phyloP scores from a whole-genome alignment of 208 protist genomes.

The Trypanosoma caninum region DNA sequence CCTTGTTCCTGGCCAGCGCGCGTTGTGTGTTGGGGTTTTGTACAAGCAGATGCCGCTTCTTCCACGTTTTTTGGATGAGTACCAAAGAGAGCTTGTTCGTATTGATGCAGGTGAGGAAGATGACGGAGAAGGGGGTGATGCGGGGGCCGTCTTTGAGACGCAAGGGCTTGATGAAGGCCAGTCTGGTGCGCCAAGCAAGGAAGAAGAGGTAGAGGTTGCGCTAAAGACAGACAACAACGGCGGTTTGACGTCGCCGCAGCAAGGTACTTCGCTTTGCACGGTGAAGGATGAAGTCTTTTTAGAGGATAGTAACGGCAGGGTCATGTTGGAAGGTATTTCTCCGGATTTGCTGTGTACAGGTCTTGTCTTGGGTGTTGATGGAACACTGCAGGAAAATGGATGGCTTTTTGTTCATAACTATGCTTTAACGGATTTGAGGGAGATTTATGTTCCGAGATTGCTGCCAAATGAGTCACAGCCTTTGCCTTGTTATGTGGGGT shows the following conservation, averaged over 20 bases:
- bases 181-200: slow-evolving; percentile 7
- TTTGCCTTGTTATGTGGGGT: slow-evolving; percentile 75
- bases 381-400: slow-evolving; percentile 60
- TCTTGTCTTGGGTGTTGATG: slow-evolving; percentile 70
- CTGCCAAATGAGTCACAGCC: slow-evolving; percentile 6
- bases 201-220: slow-evolving; percentile 10
- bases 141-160: slow-evolving; percentile 25
- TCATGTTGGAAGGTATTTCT: slow-evolving; percentile 52
- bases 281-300: slow-evolving; percentile 65
- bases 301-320: slow-evolving; percentile 81
- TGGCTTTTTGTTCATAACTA: slow-evolving; percentile 59
- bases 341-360: slow-evolving; percentile 71
- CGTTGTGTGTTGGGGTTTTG: slow-evolving; percentile 71
- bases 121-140: slow-evolving; percentile 7
- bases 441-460: slow-evolving; percentile 46
- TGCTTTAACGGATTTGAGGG: slow-evolving; percentile 39
- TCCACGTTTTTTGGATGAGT: slow-evolving; percentile 84
- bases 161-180: slow-evolving; percentile 14
- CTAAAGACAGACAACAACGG: slow-evolving; percentile 15
- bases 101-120: slow-evolving; percentile 83
- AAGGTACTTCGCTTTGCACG: slow-evolving; percentile 52
- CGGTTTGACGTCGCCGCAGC: slow-evolving; percentile 26
- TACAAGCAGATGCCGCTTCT: slow-evolving; percentile 91
- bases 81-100: slow-evolving; percentile 79
- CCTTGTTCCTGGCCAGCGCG: slow-evolving; percentile 45